These are phyloP conservation scores for Trypanosoma melophagium DNA, from an alignment of 208 protist species.

Conservation along the genomic window DNA sequence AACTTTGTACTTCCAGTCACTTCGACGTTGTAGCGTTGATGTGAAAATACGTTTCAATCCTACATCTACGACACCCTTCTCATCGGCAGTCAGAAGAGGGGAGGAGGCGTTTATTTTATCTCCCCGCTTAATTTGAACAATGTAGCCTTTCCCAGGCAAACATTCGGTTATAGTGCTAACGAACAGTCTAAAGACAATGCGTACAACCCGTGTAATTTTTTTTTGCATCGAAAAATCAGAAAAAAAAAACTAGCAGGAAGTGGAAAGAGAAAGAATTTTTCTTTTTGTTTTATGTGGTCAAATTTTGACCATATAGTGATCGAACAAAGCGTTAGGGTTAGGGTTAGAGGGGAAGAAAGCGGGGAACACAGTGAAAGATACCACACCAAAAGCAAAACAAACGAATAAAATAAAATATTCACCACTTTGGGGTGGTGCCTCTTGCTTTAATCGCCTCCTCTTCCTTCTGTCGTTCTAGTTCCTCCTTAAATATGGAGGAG, in stretches of 20 bases:
- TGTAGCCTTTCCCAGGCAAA: conserved; percentile 7
- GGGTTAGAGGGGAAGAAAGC: no score
- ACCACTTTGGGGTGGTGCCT: conserved; percentile 63
- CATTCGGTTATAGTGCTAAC: conserved; percentile 33
- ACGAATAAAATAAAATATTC: background rate
- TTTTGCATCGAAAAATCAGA: conserved; percentile 14
- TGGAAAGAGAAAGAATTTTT: background rate
- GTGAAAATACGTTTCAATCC: conserved; percentile 16
- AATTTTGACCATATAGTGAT: no score
- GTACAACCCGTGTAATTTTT: conserved; percentile 21
- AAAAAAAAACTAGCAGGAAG: background rate
- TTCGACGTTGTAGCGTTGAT: conserved; percentile 18
- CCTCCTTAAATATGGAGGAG: conserved; percentile 27
- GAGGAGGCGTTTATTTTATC: conserved; percentile 23
- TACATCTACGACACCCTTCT: conserved; percentile 1
- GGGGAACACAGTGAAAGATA: no score
- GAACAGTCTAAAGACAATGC: conserved; percentile 19
- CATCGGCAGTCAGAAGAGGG: conserved; percentile 5
- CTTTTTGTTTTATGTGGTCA: background rate
- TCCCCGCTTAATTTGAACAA: conserved; percentile 20
- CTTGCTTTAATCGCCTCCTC: conserved; percentile 18
- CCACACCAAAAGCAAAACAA: no score
- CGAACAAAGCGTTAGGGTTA: no score
- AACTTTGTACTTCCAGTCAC: conserved; percentile 12
- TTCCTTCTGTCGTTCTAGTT: conserved; percentile 25